Conservation (phyloP, 1,284 basidiomycete species). For the Marasmius sp. region DNA sequence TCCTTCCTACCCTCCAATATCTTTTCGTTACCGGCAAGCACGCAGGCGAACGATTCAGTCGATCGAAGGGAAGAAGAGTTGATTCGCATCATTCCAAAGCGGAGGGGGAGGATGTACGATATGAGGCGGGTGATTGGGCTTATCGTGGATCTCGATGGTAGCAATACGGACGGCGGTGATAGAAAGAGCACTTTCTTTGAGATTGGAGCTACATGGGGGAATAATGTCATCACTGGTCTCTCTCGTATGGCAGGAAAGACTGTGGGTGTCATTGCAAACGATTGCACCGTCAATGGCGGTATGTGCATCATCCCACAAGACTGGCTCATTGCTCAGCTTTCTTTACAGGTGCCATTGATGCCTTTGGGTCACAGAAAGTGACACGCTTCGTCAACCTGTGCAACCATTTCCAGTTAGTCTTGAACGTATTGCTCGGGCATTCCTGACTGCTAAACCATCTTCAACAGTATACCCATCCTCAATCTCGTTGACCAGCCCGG, state of each 20-base stretch:
- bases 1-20: constrained; percentile 42
- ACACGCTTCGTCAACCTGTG: constrained; percentile 39
- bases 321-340: background rate
- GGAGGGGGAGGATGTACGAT: constrained; percentile 37
- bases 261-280: constrained; percentile 39
- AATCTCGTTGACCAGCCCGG: constrained; percentile 41
- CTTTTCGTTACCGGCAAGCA: constrained; percentile 31
- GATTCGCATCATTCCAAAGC: constrained; percentile 36
- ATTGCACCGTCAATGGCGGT: constrained; percentile 41
- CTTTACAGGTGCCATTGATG: constrained; percentile 36
- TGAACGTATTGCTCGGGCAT: background rate
- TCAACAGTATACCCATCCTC: constrained; percentile 31
- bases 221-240: constrained; percentile 37
- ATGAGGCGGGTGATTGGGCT: constrained; percentile 34
- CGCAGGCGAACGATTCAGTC: constrained; percentile 20
- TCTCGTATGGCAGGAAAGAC: constrained; percentile 35
- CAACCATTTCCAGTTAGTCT: constrained; percentile 33
- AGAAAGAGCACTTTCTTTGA: constrained; percentile 35
- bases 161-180: constrained; percentile 12
- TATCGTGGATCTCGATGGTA: constrained; percentile 29
- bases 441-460: background rate
- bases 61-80: constrained; percentile 35
- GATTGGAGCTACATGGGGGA: constrained; percentile 39
- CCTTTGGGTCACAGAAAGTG: constrained; percentile 39
- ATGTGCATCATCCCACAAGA: background rate